Base-by-base conservation (phyloP, 805 yeast genomes). In the Suhomyces xylopsoci region DNA sequence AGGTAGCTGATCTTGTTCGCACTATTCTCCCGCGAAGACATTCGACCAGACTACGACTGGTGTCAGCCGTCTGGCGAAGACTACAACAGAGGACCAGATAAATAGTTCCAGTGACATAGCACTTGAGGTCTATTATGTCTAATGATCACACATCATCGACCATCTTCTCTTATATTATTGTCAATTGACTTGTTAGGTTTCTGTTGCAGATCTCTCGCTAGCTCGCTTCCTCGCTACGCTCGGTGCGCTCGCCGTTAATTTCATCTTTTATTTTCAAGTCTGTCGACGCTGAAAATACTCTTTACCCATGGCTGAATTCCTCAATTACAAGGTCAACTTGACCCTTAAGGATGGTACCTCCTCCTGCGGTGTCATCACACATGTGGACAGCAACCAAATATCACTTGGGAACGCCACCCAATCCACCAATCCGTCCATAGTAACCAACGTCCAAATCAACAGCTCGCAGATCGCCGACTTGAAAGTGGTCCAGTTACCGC, bases 401-500 rank as follows among this genome's bases (percentile, higher is more conserved):
- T 51, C 66, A 3, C 56, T 75, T 28, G 63, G 58, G 7, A 62
- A 62, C 51, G 68, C 58, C 14, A 51, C 55, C 26, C 60, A 55
- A 22, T 56, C 61, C 5, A 24, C 47, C 10, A 38, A 42, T 40
- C 53, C 56, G 7, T 47, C 47, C 44, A 61, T 54, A n/a, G 41
- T 49, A 20, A 59, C 55, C n/a, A 49, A 30, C 30, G 52, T 55
- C 53, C 70, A 40, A 44, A 66, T 56, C 47, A 52, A 48, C 50
- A 81, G 81, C 34, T 46, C 59, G 10, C 69, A 69, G 12, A 81
- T 85, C 45, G 64, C 72, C 4, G 88, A 84, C 60, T 68, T 85
- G 64, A 79, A 78, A 54, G 88, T 85, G 7, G 56, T 79, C 6
- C 83, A 76, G 46, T 63, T 84, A n/a, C 87, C 88, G 6, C 62